phyloP scores from a whole-genome alignment of 2,329 filamentous ascomycete genomes.

The Atkinsonella hypoxylon region DNA sequence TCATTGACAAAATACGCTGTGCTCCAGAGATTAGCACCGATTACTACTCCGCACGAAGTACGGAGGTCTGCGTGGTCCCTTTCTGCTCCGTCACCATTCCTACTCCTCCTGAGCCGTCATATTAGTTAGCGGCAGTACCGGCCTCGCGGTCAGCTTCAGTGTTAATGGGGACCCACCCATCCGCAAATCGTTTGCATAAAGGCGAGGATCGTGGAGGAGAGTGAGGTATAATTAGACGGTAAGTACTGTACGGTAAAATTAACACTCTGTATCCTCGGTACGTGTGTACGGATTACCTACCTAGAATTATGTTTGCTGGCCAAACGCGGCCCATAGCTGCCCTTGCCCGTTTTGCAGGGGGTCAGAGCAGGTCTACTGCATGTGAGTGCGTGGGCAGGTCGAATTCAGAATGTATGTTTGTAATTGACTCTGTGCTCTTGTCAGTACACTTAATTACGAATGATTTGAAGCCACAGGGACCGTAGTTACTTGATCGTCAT shows the following conservation, averaged over 20 bases:
- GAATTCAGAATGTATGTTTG: too few relatives aligned
- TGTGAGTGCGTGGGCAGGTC: not conserved
- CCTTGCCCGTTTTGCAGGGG: not conserved
- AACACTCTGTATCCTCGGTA: not conserved
- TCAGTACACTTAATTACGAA: too few relatives aligned
- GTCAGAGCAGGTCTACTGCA: not conserved
- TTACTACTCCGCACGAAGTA: too few relatives aligned
- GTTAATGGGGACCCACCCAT: not conserved
- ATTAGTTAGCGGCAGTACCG: not conserved
- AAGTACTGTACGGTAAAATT: too few relatives aligned
- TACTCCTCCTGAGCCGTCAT: not conserved
- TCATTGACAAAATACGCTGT: too few relatives aligned
- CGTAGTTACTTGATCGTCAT: too few relatives aligned
- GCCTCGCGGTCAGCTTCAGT: slow-evolving; percentile 1
- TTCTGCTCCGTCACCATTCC: not conserved
- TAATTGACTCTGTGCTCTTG: not conserved
- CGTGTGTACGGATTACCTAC: not conserved
- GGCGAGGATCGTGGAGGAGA: too few relatives aligned
- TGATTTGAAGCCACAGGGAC: too few relatives aligned
- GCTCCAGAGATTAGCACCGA: too few relatives aligned
- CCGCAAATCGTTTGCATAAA: not conserved
- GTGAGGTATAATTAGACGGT: too few relatives aligned
- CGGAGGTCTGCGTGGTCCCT: not conserved
- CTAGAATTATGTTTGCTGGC: not conserved
- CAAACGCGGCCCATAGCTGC: slow-evolving; percentile 1